Evolutionary conservation across 176 grass and related monocot species (phyloP).

Genomic region (Puya raimondii): DNA sequence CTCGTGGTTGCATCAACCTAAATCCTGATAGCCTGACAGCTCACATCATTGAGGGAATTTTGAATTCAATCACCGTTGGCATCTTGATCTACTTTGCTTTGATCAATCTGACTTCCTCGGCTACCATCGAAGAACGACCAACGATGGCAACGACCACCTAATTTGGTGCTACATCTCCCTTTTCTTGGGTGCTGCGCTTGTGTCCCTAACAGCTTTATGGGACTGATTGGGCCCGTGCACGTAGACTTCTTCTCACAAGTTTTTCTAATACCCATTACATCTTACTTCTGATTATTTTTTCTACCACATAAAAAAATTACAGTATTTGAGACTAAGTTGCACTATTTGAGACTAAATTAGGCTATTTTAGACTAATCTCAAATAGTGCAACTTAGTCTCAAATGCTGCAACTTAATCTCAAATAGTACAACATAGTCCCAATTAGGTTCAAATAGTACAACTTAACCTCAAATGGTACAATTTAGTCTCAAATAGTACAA

Average conservation of each 20-base stretch:
- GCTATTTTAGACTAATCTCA: too few species aligned
- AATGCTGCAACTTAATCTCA: too few species aligned
- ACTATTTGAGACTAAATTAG: too few species aligned
- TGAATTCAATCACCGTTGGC: slow-evolving; percentile 68
- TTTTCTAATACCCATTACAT: neutral
- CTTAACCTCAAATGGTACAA: too few species aligned
- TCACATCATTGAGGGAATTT: slow-evolving; percentile 58
- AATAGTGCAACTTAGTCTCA: too few species aligned
- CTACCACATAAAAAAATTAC: too few species aligned
- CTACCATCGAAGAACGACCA: slow-evolving; percentile 37
- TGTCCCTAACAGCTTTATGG: slow-evolving; percentile 70
- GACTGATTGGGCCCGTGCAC: slow-evolving; percentile 4
- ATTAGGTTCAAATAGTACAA: too few species aligned
- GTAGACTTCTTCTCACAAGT: too few species aligned
- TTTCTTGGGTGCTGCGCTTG: slow-evolving; percentile 59
- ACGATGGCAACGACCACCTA: slow-evolving; percentile 33
- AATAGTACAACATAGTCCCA: too few species aligned
- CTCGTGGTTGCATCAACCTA: slow-evolving; percentile 42
- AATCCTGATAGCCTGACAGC: slow-evolving; percentile 48
- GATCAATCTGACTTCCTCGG: slow-evolving; percentile 74
- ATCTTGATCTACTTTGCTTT: slow-evolving; percentile 85
- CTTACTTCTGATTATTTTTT: too few species aligned
- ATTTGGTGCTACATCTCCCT: slow-evolving; percentile 37
- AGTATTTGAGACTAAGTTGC: too few species aligned
- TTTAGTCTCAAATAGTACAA: too few species aligned